A percentile compares a stretch with the other conserved stretches of the same genome.
phyloP scores from a whole-genome alignment of 2,329 filamentous ascomycete genomes.

The Cercospora zeina region DNA sequence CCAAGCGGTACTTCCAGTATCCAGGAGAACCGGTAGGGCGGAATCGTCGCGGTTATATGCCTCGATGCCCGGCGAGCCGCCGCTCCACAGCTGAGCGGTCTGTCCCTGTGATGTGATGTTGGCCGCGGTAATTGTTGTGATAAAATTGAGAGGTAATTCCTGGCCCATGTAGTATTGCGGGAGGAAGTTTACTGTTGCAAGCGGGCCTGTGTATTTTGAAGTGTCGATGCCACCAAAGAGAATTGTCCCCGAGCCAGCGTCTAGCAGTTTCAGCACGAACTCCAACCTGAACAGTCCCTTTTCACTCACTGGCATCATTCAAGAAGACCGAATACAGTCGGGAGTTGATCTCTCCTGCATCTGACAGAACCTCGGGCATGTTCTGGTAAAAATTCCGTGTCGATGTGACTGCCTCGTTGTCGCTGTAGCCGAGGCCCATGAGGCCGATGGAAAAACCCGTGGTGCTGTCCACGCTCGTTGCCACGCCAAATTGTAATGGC shows the following conservation, averaged over 20 bases:
- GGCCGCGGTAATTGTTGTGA: conserved; percentile 36
- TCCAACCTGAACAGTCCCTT: too few relatives aligned
- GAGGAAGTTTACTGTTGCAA: conserved; percentile 39
- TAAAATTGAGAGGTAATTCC: conserved; percentile 30
- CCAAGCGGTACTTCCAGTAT: conserved; percentile 40
- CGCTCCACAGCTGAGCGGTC: conserved; percentile 28
- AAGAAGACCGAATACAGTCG: conserved; percentile 40
- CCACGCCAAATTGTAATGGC: conserved; percentile 39
- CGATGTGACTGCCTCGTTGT: conserved; percentile 33
- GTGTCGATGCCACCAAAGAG: conserved; percentile 43
- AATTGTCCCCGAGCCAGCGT: conserved; percentile 35
- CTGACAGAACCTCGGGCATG: conserved; percentile 36
- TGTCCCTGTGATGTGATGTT: conserved; percentile 27
- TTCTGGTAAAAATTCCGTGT: conserved; percentile 35
- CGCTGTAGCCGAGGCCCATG: conserved; percentile 39
- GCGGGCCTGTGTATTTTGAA: conserved; percentile 35
- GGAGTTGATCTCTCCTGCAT: conserved; percentile 37
- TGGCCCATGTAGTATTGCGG: conserved; percentile 25
- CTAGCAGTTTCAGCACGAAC: neutral
- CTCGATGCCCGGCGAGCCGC: conserved; percentile 23
- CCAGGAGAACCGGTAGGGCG: conserved; percentile 36
- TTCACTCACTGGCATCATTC: conserved; percentile 31
- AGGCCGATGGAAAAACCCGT: conserved; percentile 38
- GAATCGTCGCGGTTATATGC: conserved; percentile 28
- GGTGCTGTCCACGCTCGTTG: conserved; percentile 32